Percentiles rank a stretch among this genome's conserved stretches.
Conservation (phyloP, 345 rosid species). For the Gossypium raimondii region DNA sequence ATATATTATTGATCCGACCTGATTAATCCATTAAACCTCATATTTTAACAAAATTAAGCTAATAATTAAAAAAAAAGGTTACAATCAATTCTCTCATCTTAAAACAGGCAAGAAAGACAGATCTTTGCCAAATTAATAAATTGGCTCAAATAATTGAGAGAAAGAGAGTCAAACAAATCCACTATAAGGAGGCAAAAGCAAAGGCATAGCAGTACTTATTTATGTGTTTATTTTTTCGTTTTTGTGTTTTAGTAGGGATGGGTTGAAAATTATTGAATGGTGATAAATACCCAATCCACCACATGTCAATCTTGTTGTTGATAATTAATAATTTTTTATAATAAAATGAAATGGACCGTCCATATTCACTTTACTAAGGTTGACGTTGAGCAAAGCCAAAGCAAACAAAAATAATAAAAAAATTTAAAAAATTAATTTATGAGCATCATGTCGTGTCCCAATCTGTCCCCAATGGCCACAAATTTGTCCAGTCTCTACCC, state of each 20-base stretch:
- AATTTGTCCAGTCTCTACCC: conserved; percentile 32
- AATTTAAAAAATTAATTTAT: background rate
- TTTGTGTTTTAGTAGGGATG: background rate
- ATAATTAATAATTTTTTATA: background rate
- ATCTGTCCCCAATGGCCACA: background rate
- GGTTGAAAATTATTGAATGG: background rate
- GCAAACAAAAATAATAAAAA: conserved; percentile 4
- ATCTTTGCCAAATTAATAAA: background rate
- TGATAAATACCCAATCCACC: background rate
- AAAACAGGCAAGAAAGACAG: background rate
- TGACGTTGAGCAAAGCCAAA: conserved; percentile 46
- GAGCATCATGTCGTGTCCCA: conserved; percentile 19
- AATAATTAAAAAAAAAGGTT: background rate
- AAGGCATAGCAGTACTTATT: background rate
- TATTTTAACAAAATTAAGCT: too few species aligned
- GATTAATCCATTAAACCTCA: too few species aligned
- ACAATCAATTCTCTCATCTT: background rate
- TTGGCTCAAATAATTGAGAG: background rate
- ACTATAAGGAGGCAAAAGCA: background rate
- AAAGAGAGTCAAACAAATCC: conserved; percentile 7
- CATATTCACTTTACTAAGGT: conserved; percentile 22
- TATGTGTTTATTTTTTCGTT: background rate
- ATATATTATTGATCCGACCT: too few species aligned
- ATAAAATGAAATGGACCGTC: conserved; percentile 25
- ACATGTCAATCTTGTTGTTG: background rate